Percentiles rank a stretch among this genome's conserved stretches.
Evolutionary conservation across 495 filamentous ascomycete species (phyloP).

Genomic region (Elaphomyces granulatus): DNA sequence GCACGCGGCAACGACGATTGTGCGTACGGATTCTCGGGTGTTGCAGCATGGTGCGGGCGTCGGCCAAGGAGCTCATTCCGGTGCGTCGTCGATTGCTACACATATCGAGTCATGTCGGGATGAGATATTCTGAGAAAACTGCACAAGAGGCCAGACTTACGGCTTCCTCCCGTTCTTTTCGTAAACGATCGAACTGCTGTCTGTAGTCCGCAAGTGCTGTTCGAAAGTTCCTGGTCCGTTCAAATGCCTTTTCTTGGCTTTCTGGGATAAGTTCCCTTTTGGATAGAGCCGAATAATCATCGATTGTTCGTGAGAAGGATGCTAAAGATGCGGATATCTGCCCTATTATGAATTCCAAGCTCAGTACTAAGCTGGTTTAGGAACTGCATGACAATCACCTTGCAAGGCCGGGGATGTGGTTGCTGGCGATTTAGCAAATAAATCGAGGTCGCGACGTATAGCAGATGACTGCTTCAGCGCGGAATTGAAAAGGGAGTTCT

Average conservation of each 20-base stretch:
- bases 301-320: conserved; percentile 77
- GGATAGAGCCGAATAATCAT: conserved; percentile 77
- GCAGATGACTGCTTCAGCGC: conserved; percentile 85
- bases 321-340: conserved; percentile 79
- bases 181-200: conserved; percentile 59
- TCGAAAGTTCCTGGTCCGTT: conserved; percentile 75
- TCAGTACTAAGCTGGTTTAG: conserved; percentile 2
- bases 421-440: conserved; percentile 47
- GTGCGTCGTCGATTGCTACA: conserved; percentile 50
- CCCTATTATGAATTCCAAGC: conserved; percentile 23
- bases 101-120: too few species aligned
- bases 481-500: conserved; percentile 93
- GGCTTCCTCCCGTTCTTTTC: conserved; percentile 57
- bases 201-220: conserved; percentile 67
- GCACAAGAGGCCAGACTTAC: conserved; percentile 22
- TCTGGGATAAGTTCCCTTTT: conserved; percentile 73
- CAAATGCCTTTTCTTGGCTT: conserved; percentile 82
- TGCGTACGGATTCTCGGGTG: conserved; percentile 92
- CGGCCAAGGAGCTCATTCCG: conserved; percentile 77
- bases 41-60: conserved; percentile 71
- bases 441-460: conserved; percentile 70
- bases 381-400: conserved; percentile 23
- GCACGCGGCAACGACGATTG: conserved; percentile 34
- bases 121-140: too few species aligned
- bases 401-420: conserved; percentile 51